phyloP scores from a whole-genome alignment of 2,329 filamentous ascomycete genomes.

The Hirsutella minnesotensis region DNA sequence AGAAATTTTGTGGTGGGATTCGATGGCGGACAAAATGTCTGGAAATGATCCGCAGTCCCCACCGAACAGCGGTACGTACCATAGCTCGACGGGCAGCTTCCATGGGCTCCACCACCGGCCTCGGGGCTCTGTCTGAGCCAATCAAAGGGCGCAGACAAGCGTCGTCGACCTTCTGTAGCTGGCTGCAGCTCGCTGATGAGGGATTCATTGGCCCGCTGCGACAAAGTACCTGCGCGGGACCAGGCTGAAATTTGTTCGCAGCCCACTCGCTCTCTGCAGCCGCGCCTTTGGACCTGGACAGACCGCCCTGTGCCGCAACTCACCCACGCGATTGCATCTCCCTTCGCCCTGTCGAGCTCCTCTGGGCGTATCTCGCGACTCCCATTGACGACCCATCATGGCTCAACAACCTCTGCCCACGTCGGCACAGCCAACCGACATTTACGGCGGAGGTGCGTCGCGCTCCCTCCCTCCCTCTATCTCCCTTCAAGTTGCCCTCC shows the following conservation, averaged over 20 bases:
- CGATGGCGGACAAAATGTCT: background rate
- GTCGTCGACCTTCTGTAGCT: background rate
- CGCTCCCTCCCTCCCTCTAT: background rate
- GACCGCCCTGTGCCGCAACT: too few relatives aligned
- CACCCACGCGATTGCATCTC: too few relatives aligned
- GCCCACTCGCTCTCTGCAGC: background rate
- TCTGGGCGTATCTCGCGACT: constrained; percentile 1
- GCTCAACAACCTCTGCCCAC: constrained; percentile 44
- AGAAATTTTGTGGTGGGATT: background rate
- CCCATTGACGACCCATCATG: constrained; percentile 24
- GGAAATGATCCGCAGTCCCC: too few relatives aligned
- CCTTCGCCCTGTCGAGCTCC: background rate
- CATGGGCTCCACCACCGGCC: too few relatives aligned
- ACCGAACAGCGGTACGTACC: too few relatives aligned
- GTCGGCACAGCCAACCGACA: constrained; percentile 46
- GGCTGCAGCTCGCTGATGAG: too few relatives aligned
- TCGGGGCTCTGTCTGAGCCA: too few relatives aligned
- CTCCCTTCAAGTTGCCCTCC: too few relatives aligned
- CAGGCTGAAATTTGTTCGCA: constrained; percentile 2
- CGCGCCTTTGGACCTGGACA: too few relatives aligned
- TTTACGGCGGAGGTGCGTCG: constrained; percentile 48
- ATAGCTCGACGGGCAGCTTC: too few relatives aligned
- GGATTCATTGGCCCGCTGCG: background rate
- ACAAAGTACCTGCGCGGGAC: background rate
- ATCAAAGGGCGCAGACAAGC: background rate